Percentiles rank a stretch among this genome's conserved stretches.
phyloP scores from a whole-genome alignment of 192 early-diverging fungal genomes.

The Coemansia sp. region DNA sequence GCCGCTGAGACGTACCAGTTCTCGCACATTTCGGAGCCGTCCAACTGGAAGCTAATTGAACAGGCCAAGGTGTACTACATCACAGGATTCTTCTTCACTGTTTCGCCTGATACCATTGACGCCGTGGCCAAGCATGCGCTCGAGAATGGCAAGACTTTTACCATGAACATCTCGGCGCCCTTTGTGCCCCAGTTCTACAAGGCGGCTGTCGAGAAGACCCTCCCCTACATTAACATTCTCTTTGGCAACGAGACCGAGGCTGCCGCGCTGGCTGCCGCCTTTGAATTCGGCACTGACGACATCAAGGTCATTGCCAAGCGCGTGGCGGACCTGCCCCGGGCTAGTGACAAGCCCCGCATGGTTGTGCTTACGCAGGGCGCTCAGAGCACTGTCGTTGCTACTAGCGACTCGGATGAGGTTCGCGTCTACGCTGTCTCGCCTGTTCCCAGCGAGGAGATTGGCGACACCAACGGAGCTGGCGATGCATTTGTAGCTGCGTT shows the following conservation, averaged over 20 bases:
- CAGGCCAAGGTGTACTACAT: constrained; percentile 89
- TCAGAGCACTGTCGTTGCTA: constrained; percentile 55
- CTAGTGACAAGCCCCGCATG: constrained; percentile 66
- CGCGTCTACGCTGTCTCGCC: constrained; percentile 63
- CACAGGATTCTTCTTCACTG: constrained; percentile 93
- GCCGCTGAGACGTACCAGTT: constrained; percentile 88
- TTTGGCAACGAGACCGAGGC: constrained; percentile 99
- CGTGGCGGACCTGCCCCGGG: constrained; percentile 83
- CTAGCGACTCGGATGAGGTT: constrained; percentile 60
- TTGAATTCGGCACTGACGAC: constrained; percentile 70
- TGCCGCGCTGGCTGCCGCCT: constrained; percentile 72
- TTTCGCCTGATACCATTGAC: constrained; percentile 80
- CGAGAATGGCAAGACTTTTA: constrained; percentile 78
- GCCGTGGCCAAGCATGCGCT: constrained; percentile 87
- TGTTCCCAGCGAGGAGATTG: constrained; percentile 68
- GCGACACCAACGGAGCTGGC: constrained; percentile 97
- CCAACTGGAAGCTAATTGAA: constrained; percentile 87
- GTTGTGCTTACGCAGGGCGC: constrained; percentile 89
- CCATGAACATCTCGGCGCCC: constrained; percentile 94
- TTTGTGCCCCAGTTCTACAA: constrained; percentile 96
- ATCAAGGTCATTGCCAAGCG: constrained; percentile 78
- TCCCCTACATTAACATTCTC: constrained; percentile 88
- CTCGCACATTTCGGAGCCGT: constrained; percentile 64
- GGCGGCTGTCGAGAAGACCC: constrained; percentile 67
- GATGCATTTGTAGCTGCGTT: constrained; percentile 97